Evolutionary conservation across 495 filamentous ascomycete genomes (phyloP), one percentile per base, ranked within the genome.

Genomic region (Aeminium ludgeri): DNA sequence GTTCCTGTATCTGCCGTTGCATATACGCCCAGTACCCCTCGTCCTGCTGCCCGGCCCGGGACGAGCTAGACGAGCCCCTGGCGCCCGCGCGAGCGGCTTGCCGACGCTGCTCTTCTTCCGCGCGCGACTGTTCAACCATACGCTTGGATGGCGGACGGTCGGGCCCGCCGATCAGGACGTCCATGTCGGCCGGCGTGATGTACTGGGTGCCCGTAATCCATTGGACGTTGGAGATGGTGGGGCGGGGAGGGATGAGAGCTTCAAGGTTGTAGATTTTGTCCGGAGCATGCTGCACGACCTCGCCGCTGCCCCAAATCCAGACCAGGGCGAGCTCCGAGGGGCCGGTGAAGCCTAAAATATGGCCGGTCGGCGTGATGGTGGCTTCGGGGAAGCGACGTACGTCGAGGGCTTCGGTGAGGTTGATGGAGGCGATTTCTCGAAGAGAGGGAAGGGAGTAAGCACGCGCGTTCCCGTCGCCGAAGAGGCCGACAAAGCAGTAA

Each of bases 141-240:
- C 78, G 80, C 54, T 75, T 74, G 12, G 80, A 86, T 0, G 82
- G 78, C 10, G 87, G 89, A 10, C 89, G 72, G 48, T 86, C 76
- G 20, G 84, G 76, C 0, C 89, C 89, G 25, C 89, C 86, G 45
- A 97, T 89, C 28, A 96, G 59, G 6, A 91, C 57, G 49, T 96
- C 89, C 62, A 97, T 73, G 55, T 97, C 91, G n/a, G 77, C 65
- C 11, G 83, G 78, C 13, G 81, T 81, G 27, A 97, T 66, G 46
- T 92, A 82, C 58, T 94, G 87, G 10, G 91, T 95, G 1, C 89
- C 91, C 0, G 86, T 76, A 30, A 97, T 83, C 89, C 89, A 97
- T 57, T 94, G 83, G 16, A 97, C 55, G 48, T 89, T 94, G 7
- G 82, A 86, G 34, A 97, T 97, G 1, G 86, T 93, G n/a, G 89